Conservation (phyloP, 768 basidiomycete species). For the Coprinopsis strossmayeri region DNA sequence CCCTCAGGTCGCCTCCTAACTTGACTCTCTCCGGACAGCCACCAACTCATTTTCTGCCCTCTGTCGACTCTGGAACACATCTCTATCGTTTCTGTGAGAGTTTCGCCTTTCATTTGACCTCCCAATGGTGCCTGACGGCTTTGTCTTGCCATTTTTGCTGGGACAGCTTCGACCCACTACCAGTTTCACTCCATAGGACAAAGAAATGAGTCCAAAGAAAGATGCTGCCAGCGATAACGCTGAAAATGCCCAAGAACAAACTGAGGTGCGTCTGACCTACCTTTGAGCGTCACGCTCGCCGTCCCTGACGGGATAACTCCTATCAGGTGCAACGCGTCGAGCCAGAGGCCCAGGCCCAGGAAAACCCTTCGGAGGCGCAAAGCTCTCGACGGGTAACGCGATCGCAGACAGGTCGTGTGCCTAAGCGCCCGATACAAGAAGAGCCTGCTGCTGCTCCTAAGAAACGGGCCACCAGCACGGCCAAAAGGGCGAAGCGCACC, state of each 20-base stretch:
- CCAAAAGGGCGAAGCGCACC: conserved; percentile 3
- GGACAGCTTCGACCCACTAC: background rate
- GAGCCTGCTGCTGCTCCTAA: conserved; percentile 9
- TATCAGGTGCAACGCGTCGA: conserved; percentile 8
- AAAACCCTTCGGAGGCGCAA: conserved; percentile 5
- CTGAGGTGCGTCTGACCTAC: conserved; percentile 10
- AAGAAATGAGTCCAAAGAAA: conserved; percentile 2
- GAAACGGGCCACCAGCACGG: conserved; percentile 2
- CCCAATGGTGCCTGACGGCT: background rate
- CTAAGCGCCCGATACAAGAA: conserved; percentile 23
- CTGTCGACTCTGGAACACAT: too few relatives aligned
- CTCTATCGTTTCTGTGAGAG: too few relatives aligned
- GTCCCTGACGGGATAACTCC: conserved; percentile 8
- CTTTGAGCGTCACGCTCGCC: conserved; percentile 15
- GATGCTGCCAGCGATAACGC: background rate
- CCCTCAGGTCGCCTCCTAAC: too few relatives aligned
- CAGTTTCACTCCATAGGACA: background rate
- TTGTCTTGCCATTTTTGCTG: background rate
- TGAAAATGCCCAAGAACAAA: background rate
- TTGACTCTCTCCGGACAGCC: too few relatives aligned
- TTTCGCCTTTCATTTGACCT: too few relatives aligned
- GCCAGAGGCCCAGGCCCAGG: background rate
- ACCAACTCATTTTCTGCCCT: too few relatives aligned
- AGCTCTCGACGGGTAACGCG: conserved; percentile 25
- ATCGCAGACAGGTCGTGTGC: conserved; percentile 26